phyloP scores from a whole-genome alignment of 345 rosid species.

The Cardamine occulta region DNA sequence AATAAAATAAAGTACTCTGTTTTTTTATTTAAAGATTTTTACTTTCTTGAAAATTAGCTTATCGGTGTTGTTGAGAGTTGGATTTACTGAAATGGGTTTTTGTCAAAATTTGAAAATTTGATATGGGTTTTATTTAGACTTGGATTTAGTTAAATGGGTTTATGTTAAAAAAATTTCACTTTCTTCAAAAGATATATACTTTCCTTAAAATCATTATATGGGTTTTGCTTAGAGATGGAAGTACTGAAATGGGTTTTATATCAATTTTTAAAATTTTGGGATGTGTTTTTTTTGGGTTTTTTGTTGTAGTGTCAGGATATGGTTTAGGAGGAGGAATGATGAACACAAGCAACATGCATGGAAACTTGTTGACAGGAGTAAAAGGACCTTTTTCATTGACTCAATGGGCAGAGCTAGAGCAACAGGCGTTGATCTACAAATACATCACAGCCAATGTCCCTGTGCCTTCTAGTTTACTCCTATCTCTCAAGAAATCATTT shows the following conservation, averaged over 20 bases:
- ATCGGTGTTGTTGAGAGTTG: background rate
- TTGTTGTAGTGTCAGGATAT: constrained; percentile 39
- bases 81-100: constrained; percentile 20
- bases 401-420: constrained; percentile 96
- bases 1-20: background rate
- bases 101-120: background rate
- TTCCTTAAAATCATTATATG: background rate
- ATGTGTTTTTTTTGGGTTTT: background rate
- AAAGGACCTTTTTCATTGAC: constrained; percentile 68
- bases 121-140: constrained; percentile 15
- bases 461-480: constrained; percentile 73
- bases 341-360: constrained; percentile 63
- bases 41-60: constrained; percentile 10
- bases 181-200: background rate
- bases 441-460: constrained; percentile 77
- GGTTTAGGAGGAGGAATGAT: constrained; percentile 59
- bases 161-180: too few relatives aligned
- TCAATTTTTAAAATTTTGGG: background rate
- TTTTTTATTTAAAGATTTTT: constrained; percentile 1
- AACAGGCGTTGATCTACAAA: constrained; percentile 93
- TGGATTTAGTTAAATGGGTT: constrained; percentile 21
- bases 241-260: constrained; percentile 12
- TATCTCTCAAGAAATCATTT: constrained; percentile 75
- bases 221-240: background rate
- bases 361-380: constrained; percentile 46